These are phyloP conservation scores for Chamaenerion angustifolium DNA, from an alignment of 345 rosid genomes.

Conservation along the genomic window DNA sequence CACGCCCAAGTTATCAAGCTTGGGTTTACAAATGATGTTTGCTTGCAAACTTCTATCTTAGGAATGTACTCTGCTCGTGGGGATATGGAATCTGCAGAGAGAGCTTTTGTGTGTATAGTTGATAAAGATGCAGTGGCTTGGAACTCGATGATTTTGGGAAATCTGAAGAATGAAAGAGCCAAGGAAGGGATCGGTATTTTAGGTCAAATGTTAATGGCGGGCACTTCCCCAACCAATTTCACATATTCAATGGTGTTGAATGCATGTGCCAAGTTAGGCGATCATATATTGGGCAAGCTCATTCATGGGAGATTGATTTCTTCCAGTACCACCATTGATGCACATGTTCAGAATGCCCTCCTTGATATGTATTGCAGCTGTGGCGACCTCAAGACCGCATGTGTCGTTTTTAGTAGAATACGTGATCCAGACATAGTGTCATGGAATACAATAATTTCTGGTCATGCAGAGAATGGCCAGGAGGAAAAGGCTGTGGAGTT, in stretches of 20 bases:
- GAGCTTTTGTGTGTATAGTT: slow-evolving; percentile 28
- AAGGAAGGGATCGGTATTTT: slow-evolving; percentile 32
- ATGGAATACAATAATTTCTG: slow-evolving; percentile 73
- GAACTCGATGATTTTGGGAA: slow-evolving; percentile 64
- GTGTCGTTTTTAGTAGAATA: slow-evolving; percentile 30
- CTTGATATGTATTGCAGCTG: slow-evolving; percentile 77
- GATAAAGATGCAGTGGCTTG: slow-evolving; percentile 58
- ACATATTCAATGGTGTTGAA: slow-evolving; percentile 60
- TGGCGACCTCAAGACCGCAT: slow-evolving; percentile 29
- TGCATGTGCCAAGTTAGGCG: slow-evolving; percentile 45
- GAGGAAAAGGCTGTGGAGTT: slow-evolving; percentile 39
- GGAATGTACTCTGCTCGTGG: slow-evolving; percentile 60
- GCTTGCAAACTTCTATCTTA: slow-evolving; percentile 62
- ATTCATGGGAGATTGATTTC: slow-evolving; percentile 42
- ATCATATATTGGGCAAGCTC: slow-evolving; percentile 27
- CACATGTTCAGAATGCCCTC: slow-evolving; percentile 61
- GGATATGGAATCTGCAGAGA: slow-evolving; percentile 44
- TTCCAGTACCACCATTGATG: slow-evolving; percentile 28
- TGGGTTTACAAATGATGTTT: slow-evolving; percentile 31
- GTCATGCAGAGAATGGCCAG: slow-evolving; percentile 49
- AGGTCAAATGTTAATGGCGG: slow-evolving; percentile 35
- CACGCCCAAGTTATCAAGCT: slow-evolving; percentile 39
- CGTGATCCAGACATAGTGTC: slow-evolving; percentile 46
- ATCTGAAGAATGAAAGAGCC: slow-evolving; percentile 45
- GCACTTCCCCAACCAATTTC: slow-evolving; percentile 41